Evolutionary conservation across 2,329 filamentous ascomycete genomes (phyloP).

Genomic region (Alternaria brassicicola): DNA sequence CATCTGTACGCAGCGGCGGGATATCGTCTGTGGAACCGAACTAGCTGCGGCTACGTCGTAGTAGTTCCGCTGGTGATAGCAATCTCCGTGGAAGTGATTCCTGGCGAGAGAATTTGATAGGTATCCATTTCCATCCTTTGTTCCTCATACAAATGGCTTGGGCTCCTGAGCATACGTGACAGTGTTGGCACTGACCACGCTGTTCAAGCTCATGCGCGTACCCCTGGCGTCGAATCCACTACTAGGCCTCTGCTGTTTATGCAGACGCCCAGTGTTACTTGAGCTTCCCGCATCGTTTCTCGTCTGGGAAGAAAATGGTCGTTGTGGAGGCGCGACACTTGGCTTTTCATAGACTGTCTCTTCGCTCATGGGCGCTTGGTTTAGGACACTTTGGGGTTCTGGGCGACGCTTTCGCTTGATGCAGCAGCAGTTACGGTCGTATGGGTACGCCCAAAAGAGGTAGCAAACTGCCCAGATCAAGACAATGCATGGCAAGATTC

Average conservation of each 20-base stretch:
- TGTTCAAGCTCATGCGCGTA: slow-evolving; percentile 21
- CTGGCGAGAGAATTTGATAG: neutral
- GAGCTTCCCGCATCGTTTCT: slow-evolving; percentile 24
- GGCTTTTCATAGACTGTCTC: slow-evolving; percentile 23
- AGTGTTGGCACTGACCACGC: slow-evolving; percentile 25
- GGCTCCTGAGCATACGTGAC: slow-evolving; percentile 26
- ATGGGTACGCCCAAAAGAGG: slow-evolving; percentile 36
- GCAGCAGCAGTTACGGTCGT: slow-evolving; percentile 34
- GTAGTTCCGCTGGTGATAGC: neutral
- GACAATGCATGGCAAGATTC: slow-evolving; percentile 33
- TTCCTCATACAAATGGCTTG: slow-evolving; percentile 30
- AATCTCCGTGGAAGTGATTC: neutral
- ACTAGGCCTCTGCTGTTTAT: slow-evolving; percentile 5
- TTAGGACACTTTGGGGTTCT: slow-evolving; percentile 6
- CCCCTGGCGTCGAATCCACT: slow-evolving; percentile 3
- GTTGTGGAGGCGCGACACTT: slow-evolving; percentile 20
- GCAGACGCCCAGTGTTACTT: slow-evolving; percentile 9
- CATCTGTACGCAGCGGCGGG: neutral
- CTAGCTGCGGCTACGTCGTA: neutral
- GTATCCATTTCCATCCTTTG: neutral
- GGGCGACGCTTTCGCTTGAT: slow-evolving; percentile 27
- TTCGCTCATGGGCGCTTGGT: slow-evolving; percentile 10
- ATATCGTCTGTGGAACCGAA: neutral
- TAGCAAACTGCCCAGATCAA: slow-evolving; percentile 33
- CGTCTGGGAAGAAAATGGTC: slow-evolving; percentile 9